phyloP scores from a whole-genome alignment of 2,329 filamentous ascomycete genomes.

The Trichophyton simii region DNA sequence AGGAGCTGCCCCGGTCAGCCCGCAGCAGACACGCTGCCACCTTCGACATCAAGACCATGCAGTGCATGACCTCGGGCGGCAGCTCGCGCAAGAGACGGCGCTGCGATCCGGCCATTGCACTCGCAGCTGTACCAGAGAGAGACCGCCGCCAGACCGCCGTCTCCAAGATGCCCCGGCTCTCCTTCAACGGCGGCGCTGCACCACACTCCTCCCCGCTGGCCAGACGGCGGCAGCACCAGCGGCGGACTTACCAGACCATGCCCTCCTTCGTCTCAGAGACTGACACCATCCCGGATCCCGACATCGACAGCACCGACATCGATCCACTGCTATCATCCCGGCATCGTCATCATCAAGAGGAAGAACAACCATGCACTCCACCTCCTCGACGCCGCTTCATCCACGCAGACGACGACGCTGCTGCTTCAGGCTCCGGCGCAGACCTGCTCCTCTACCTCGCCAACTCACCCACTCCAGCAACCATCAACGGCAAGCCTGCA shows the following conservation, averaged over 20 bases:
- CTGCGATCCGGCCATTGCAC: conserved; percentile 38
- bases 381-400: conserved; percentile 46
- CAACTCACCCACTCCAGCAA: conserved; percentile 77
- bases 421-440: conserved; percentile 40
- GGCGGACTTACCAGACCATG: conserved; percentile 56
- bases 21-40: conserved; percentile 34
- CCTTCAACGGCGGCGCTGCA: conserved; percentile 58
- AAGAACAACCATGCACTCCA: conserved; percentile 56
- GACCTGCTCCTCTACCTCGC: conserved; percentile 74
- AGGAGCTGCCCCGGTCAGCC: conserved; percentile 53
- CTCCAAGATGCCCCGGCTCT: conserved; percentile 47
- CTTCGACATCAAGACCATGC: conserved; percentile 32
- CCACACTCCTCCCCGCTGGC: conserved; percentile 81
- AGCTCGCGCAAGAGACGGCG: conserved; percentile 58
- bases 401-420: conserved; percentile 53
- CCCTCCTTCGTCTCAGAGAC: conserved; percentile 63
- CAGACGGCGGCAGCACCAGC: conserved; percentile 51
- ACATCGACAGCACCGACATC: conserved; percentile 43
- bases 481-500: conserved; percentile 37
- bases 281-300: conserved; percentile 50
- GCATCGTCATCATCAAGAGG: neutral
- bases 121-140: conserved; percentile 12
- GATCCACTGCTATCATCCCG: conserved; percentile 61
- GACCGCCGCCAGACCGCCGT: conserved; percentile 22
- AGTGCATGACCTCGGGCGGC: conserved; percentile 29